Evolutionary conservation across 352 stramenopile species (phyloP).

Genomic region (Phytopythium montanum): DNA sequence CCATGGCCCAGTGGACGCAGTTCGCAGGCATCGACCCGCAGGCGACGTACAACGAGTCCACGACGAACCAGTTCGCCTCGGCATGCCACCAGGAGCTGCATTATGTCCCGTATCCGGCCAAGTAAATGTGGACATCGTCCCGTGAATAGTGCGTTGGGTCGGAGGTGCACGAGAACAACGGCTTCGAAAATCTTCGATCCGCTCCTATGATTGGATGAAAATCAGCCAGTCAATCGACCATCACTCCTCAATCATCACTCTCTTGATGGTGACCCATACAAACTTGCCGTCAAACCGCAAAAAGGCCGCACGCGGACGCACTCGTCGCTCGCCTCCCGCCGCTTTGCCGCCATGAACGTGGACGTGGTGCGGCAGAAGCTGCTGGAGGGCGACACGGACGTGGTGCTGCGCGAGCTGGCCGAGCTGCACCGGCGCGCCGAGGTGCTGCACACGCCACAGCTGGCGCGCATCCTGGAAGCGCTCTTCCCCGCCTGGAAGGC

Average conservation of each 20-base stretch:
- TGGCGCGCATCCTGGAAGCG: slow-evolving; percentile 86
- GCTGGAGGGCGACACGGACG: slow-evolving; percentile 67
- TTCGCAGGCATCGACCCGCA: slow-evolving; percentile 66
- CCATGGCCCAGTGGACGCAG: slow-evolving; percentile 46
- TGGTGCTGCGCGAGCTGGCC: slow-evolving; percentile 79
- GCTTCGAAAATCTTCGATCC: not conserved
- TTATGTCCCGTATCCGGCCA: slow-evolving; percentile 51
- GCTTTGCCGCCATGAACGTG: slow-evolving; percentile 73
- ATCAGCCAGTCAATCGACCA: not conserved
- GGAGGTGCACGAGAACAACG: not conserved
- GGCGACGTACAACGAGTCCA: slow-evolving; percentile 74
- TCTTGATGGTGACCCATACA: not conserved
- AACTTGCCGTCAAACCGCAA: slow-evolving; percentile 1
- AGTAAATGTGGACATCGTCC: not conserved
- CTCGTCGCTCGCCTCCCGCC: slow-evolving; percentile 10
- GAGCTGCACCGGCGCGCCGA: slow-evolving; percentile 86
- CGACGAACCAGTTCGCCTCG: slow-evolving; percentile 83
- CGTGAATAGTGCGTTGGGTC: not conserved
- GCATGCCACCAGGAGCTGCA: slow-evolving; percentile 49
- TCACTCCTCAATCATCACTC: slow-evolving; percentile 4
- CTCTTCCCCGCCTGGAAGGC: slow-evolving; percentile 90
- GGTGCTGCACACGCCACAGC: slow-evolving; percentile 89
- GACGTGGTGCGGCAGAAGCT: slow-evolving; percentile 85
- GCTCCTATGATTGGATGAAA: slow-evolving; percentile 23
- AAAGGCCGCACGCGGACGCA: slow-evolving; percentile 9